Conservation (phyloP, 108 stramenopile species). For the Skeletonema costatum region DNA sequence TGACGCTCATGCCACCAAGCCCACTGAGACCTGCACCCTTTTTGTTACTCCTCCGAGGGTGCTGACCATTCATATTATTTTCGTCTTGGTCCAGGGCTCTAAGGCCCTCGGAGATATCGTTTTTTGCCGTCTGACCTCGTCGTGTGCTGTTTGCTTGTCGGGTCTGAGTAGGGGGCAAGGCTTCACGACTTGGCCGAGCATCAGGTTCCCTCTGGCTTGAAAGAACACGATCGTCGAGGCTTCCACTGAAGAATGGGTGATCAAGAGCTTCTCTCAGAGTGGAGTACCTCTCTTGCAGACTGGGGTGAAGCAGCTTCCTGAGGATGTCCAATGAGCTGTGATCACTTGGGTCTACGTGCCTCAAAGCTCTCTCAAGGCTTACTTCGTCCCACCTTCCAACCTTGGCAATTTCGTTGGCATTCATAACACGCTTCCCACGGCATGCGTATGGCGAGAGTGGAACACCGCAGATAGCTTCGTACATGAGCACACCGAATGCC, state of each 20-base stretch:
- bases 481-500: slow-evolving; percentile 83
- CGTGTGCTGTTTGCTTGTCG: neutral
- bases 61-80: slow-evolving; percentile 13
- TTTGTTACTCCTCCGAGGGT: neutral
- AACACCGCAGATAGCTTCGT: slow-evolving; percentile 78
- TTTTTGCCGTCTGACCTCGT: slow-evolving; percentile 30
- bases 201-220: slow-evolving; percentile 8
- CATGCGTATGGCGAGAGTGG: slow-evolving; percentile 83
- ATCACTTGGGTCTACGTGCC: slow-evolving; percentile 57
- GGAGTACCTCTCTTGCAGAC: slow-evolving; percentile 58
- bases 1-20: neutral
- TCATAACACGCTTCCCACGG: slow-evolving; percentile 84
- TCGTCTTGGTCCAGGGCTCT: slow-evolving; percentile 27
- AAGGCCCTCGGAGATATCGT: slow-evolving; percentile 38
- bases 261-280: slow-evolving; percentile 77
- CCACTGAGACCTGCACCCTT: neutral
- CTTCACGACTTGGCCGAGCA: slow-evolving; percentile 4
- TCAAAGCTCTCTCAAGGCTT: slow-evolving; percentile 69
- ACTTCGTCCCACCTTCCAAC: slow-evolving; percentile 81
- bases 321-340: slow-evolving; percentile 59
- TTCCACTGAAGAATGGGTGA: slow-evolving; percentile 74
- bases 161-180: neutral
- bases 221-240: slow-evolving; percentile 24
- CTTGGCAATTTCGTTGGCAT: slow-evolving; percentile 64
- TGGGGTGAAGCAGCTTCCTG: slow-evolving; percentile 68